Evolutionary conservation across 208 protist species (phyloP).

Genomic region (Zelonia costaricensis): DNA sequence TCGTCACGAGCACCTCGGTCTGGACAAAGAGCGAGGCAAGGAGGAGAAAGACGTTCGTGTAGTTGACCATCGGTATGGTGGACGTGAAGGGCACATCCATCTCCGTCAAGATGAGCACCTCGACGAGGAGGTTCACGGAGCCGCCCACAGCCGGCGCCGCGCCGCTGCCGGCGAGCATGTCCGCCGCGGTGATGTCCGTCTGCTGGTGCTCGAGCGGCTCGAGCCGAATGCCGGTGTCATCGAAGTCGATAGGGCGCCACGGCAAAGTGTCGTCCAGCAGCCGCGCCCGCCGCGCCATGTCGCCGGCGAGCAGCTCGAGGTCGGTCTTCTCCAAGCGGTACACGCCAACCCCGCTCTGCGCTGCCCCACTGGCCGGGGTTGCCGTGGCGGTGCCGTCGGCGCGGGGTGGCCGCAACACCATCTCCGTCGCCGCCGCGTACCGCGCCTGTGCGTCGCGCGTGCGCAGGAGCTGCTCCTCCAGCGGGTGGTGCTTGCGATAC

Average conservation of each 20-base stretch:
- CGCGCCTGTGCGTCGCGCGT: slow-evolving; percentile 16
- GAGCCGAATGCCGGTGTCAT: slow-evolving; percentile 34
- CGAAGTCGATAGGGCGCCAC: slow-evolving; percentile 59
- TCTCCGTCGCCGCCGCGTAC: slow-evolving; percentile 14
- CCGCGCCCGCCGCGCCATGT: slow-evolving; percentile 40
- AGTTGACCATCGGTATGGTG: slow-evolving; percentile 54
- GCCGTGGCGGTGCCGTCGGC: neutral
- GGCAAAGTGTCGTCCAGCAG: slow-evolving; percentile 66
- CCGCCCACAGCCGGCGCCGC: slow-evolving; percentile 42
- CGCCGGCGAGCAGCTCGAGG: slow-evolving; percentile 41
- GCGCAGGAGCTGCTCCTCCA: slow-evolving; percentile 47
- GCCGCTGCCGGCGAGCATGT: slow-evolving; percentile 3
- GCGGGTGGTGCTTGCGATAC: slow-evolving; percentile 40
- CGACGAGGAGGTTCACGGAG: slow-evolving; percentile 57
- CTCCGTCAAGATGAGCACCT: slow-evolving; percentile 61
- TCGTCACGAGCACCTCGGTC: slow-evolving; percentile 54
- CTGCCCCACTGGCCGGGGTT: neutral
- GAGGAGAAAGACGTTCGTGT: slow-evolving; percentile 68
- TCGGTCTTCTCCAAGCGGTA: slow-evolving; percentile 29
- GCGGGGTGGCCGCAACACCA: neutral
- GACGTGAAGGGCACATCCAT: slow-evolving; percentile 50
- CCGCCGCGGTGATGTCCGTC: neutral
- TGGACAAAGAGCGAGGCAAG: slow-evolving; percentile 62
- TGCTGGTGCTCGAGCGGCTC: slow-evolving; percentile 35
- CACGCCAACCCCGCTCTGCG: neutral